phyloP scores from a whole-genome alignment of 2,329 filamentous ascomycete species.

The Cephalotrichum gorgonifer region DNA sequence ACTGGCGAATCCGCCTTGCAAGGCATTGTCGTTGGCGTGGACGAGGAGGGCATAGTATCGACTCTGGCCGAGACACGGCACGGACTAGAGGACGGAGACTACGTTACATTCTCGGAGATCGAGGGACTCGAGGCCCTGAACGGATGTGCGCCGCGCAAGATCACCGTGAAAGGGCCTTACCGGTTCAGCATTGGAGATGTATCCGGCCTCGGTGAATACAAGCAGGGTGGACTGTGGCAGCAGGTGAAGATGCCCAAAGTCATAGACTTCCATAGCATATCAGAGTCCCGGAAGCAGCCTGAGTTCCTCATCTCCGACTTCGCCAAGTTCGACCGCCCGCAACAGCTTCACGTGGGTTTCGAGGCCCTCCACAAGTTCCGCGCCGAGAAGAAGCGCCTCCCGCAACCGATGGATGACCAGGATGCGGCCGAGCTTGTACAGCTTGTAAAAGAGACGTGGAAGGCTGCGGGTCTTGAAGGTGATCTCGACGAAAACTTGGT shows the following conservation, averaged over 20 bases:
- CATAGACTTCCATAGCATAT: constrained; percentile 76
- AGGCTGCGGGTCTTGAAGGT: constrained; percentile 47
- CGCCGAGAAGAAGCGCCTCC: constrained; percentile 63
- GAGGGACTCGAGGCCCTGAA: constrained; percentile 89
- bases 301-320: constrained; percentile 90
- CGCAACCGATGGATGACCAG: constrained; percentile 71
- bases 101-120: constrained; percentile 86
- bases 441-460: constrained; percentile 62
- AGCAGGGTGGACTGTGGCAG: constrained; percentile 78
- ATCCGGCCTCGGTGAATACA: constrained; percentile 74
- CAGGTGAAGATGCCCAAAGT: constrained; percentile 99
- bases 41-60: constrained; percentile 83
- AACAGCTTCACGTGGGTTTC: constrained; percentile 83
- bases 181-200: constrained; percentile 97
- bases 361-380: constrained; percentile 85
- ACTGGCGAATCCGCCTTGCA: constrained; percentile 81
- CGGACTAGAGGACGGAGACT: constrained; percentile 92
- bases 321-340: constrained; percentile 92
- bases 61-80: constrained; percentile 91
- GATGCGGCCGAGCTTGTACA: constrained; percentile 71
- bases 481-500: constrained; percentile 90
- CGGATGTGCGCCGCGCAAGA: constrained; percentile 71
- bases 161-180: constrained; percentile 91
- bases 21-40: constrained; percentile 84
- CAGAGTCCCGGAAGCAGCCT: constrained; percentile 69